Base-by-base conservation (phyloP, 208 protist genomes). In the Trypanosoma avium region DNA sequence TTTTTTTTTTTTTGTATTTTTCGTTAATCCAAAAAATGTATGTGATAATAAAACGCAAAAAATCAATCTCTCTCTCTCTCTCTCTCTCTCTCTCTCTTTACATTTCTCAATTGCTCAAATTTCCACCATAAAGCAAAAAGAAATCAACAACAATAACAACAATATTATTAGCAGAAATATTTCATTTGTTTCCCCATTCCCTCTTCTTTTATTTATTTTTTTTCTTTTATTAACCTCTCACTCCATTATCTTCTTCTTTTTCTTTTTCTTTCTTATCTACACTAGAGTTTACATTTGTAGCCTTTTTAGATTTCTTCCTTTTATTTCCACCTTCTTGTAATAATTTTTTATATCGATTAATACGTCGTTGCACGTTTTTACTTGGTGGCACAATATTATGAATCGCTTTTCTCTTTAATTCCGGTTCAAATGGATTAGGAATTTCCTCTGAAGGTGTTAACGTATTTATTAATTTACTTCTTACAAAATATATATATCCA, bases 401-500 rank as follows among this genome's bases (percentile, higher is more conserved):
- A 33, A 82, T 55, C 7, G 77, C 46, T 13, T 45, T 55, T 5
- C 77, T 61, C 19, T 29, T 57, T 60, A 66, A 21, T 24, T 30
- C 19, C 2, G 82, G 54, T 1, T 84, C 85, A 17, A 94, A 64
- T 24, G 88, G 88, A 69, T 92, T 88, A 9, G 56, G 22, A 8
- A 90, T 60, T 3, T 50, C 57, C 68, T 93, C 90, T 3, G 82
- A 62, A 33, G 82, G 73, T 47, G 60, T 61, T 8, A 92, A 67
- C 29, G 65, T 40, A 54, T 90, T 78, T 6, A 95, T 67, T 43
- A 88, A 57, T 10, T 81, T 81, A 53, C 82, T 89, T 7, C 90
- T 81, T 75, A 86, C 80, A 61, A 61, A 81, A 61, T 91, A 95
- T 60, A 95, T 63, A 62, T 89, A 84, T 17, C 86, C 86, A 60